A percentile compares a stretch with the other conserved stretches of the same genome.
Conservation (phyloP, 1,139 yeast species). For the Eremothecium coryli region DNA sequence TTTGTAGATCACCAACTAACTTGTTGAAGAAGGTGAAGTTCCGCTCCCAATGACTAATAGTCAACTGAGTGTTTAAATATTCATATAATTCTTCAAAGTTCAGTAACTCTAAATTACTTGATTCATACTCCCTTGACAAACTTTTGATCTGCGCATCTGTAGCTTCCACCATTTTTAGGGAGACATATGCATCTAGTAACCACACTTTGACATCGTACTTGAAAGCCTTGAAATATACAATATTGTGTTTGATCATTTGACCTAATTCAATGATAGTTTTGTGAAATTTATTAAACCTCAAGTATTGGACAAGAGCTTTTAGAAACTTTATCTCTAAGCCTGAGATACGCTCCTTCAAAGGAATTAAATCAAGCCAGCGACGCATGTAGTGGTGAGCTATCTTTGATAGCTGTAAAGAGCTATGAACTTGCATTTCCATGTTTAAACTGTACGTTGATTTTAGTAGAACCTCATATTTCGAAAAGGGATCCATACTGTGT, state of each 20-base stretch:
- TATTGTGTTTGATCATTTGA: constrained; percentile 7
- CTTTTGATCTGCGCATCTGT: not conserved
- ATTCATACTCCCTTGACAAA: not conserved
- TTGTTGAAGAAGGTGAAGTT: constrained; percentile 14
- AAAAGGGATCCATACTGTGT: constrained; percentile 18
- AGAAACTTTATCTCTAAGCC: constrained; percentile 33
- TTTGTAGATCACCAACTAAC: constrained; percentile 14
- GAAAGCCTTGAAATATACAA: constrained; percentile 10
- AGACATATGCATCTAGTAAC: constrained; percentile 12
- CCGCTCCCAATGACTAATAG: constrained; percentile 12
- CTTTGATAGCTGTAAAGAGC: constrained; percentile 23
- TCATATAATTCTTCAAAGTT: constrained; percentile 2
- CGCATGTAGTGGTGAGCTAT: constrained; percentile 24
- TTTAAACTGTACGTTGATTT: constrained; percentile 29
- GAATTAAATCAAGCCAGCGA: constrained; percentile 24
- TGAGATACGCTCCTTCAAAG: constrained; percentile 13
- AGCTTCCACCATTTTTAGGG: constrained; percentile 13
- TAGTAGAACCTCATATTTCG: constrained; percentile 26
- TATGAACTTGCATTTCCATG: constrained; percentile 27
- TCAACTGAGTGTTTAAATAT: constrained; percentile 8
- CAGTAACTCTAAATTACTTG: not conserved
- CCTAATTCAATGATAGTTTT: constrained; percentile 27
- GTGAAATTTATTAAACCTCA: constrained; percentile 34
- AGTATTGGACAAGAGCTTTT: constrained; percentile 30
- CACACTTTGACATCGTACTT: constrained; percentile 9